Evolutionary conservation across 495 filamentous ascomycete genomes (phyloP).

Genomic region (Aspergillus ellipticus): DNA sequence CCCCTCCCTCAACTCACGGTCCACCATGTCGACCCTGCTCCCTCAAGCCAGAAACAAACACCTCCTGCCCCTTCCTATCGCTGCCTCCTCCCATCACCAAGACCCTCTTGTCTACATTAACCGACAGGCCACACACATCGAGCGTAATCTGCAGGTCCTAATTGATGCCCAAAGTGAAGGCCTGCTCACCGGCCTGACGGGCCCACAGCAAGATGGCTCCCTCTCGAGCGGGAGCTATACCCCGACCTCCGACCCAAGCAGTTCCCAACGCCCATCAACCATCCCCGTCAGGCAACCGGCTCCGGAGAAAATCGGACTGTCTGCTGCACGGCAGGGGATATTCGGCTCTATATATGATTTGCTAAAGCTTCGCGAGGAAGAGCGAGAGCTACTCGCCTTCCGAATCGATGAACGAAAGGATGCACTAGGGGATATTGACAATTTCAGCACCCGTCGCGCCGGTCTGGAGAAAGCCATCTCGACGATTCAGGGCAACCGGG

Average conservation of each 20-base stretch:
- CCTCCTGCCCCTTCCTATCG: slow-evolving; percentile 25
- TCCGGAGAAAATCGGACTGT: slow-evolving; percentile 54
- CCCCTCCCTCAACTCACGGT: neutral
- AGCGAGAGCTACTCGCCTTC: slow-evolving; percentile 56
- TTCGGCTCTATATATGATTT: slow-evolving; percentile 67
- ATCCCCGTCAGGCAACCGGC: slow-evolving; percentile 63
- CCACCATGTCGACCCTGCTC: slow-evolving; percentile 33
- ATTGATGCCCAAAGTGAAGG: slow-evolving; percentile 84
- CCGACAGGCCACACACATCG: slow-evolving; percentile 52
- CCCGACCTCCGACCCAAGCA: slow-evolving; percentile 29
- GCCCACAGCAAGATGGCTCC: slow-evolving; percentile 29
- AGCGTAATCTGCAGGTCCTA: slow-evolving; percentile 71
- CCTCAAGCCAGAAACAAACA: slow-evolving; percentile 22
- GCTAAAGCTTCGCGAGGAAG: slow-evolving; percentile 66
- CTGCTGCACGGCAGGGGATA: slow-evolving; percentile 67
- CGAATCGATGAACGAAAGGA: slow-evolving; percentile 56
- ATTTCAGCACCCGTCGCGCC: slow-evolving; percentile 50
- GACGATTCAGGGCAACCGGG: slow-evolving; percentile 34
- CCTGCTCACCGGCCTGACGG: slow-evolving; percentile 52
- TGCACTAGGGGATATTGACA: slow-evolving; percentile 58
- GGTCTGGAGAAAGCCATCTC: slow-evolving; percentile 47
- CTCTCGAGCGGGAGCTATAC: slow-evolving; percentile 49
- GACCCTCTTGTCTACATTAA: slow-evolving; percentile 43
- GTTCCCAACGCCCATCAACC: slow-evolving; percentile 30
- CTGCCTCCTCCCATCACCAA: slow-evolving; percentile 28